These are phyloP conservation scores for Geotrichum fermentans DNA, from an alignment of 1,139 yeast genomes.

Conservation along the genomic window DNA sequence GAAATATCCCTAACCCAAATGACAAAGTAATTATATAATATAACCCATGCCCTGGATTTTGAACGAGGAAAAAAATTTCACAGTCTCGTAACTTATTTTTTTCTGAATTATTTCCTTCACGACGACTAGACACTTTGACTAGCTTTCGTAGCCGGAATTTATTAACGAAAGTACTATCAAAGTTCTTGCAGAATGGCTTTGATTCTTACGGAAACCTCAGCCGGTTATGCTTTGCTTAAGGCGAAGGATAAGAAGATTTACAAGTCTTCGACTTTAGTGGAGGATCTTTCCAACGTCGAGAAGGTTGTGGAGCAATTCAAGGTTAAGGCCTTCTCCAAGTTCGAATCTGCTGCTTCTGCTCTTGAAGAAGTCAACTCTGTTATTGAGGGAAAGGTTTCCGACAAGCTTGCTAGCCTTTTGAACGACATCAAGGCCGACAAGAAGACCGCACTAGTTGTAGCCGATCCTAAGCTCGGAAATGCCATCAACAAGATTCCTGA, in stretches of 20 bases:
- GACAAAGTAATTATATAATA: no score
- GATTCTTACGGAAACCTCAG: conserved; percentile 96
- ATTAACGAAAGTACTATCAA: not conserved
- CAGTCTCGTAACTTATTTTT: conserved; percentile 3
- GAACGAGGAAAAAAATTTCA: conserved; percentile 4
- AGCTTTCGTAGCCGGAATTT: not conserved
- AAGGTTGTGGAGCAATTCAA: conserved; percentile 76
- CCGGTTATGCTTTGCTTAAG: conserved; percentile 95
- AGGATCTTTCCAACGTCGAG: conserved; percentile 78
- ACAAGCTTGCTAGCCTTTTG: conserved; percentile 69
- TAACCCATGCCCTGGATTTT: conserved; percentile 4
- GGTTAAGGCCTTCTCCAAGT: conserved; percentile 91
- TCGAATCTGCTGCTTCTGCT: conserved; percentile 90
- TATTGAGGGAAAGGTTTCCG: conserved; percentile 89
- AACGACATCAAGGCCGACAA: conserved; percentile 82
- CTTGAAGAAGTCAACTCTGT: conserved; percentile 91
- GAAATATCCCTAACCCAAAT: no score
- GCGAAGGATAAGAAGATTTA: conserved; percentile 96
- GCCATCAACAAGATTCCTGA: conserved; percentile 88
- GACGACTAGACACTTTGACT: conserved; percentile 6
- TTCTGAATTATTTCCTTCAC: conserved; percentile 6
- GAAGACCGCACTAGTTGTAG: conserved; percentile 83
- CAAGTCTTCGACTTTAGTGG: conserved; percentile 69
- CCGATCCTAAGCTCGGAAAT: conserved; percentile 93
- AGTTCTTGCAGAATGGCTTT: conserved; percentile 59